Percentiles rank a stretch among this genome's conserved stretches.
phyloP scores from a whole-genome alignment of 2,329 filamentous ascomycete species.

The Cladosporium sp. region DNA sequence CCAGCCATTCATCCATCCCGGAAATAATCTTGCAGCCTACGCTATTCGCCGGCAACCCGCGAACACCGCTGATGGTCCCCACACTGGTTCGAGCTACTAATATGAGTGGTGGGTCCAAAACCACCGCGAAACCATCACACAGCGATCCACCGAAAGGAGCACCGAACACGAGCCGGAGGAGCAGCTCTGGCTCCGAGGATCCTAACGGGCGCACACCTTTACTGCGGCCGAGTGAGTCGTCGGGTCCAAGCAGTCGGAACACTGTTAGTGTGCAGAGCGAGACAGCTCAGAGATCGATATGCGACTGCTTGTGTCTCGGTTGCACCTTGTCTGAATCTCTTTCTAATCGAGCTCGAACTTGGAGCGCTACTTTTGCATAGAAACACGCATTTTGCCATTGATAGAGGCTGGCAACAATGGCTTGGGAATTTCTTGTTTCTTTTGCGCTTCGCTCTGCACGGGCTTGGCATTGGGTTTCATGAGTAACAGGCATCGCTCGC shows the following conservation, averaged over 20 bases:
- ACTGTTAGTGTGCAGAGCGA: not conserved
- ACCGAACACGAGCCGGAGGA: not conserved
- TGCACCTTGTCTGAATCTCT: not conserved
- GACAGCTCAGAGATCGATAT: not conserved
- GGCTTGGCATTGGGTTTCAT: not conserved
- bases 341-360: not conserved
- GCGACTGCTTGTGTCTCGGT: not conserved
- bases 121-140: not conserved
- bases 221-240: not conserved
- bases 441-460: not conserved
- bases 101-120: not conserved
- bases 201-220: not conserved
- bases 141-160: not conserved
- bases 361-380: not conserved
- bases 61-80: not conserved
- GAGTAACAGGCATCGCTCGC: not conserved
- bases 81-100: not conserved
- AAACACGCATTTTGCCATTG: not conserved
- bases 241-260: not conserved
- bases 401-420: not conserved
- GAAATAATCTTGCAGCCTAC: not conserved
- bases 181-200: not conserved
- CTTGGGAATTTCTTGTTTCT: not conserved
- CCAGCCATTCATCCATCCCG: not conserved
- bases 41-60: not conserved